These are phyloP conservation scores for Cochlearia excelsa DNA, from an alignment of 345 rosid species.

Conservation along the genomic window DNA sequence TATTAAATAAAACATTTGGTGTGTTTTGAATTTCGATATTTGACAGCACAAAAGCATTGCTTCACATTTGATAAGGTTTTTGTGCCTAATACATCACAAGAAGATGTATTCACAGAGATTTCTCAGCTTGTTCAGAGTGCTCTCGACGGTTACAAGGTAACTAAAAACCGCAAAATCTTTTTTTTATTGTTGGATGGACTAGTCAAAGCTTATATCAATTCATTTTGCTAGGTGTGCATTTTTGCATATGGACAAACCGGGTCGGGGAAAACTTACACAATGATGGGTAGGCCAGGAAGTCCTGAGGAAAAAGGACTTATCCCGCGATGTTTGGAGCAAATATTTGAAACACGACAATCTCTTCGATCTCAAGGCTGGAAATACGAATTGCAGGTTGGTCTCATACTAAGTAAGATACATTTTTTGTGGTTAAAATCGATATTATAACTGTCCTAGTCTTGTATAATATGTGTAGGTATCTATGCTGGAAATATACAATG, in stretches of 20 bases:
- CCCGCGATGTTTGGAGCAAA: slow-evolving; percentile 87
- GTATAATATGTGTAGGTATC: slow-evolving; percentile 59
- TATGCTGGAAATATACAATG: slow-evolving; percentile 96
- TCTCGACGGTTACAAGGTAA: slow-evolving; percentile 97
- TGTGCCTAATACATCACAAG: slow-evolving; percentile 67
- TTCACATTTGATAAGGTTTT: slow-evolving; percentile 90
- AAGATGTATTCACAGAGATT: slow-evolving; percentile 83
- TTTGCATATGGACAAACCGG: slow-evolving; percentile 99
- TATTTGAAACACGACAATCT: slow-evolving; percentile 82
- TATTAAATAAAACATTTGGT: neutral
- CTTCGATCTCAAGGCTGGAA: slow-evolving; percentile 92
- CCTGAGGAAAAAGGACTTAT: slow-evolving; percentile 73
- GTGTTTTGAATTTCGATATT: slow-evolving; percentile 6
- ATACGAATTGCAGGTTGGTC: slow-evolving; percentile 81
- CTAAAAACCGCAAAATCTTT: neutral
- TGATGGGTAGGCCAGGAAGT: slow-evolving; percentile 93
- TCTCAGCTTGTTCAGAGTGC: slow-evolving; percentile 99
- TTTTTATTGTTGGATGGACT: neutral
- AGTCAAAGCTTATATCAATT: slow-evolving; percentile 15
- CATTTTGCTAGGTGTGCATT: slow-evolving; percentile 68
- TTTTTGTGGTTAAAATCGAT: slow-evolving; percentile 1
- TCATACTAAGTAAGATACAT: slow-evolving; percentile 9
- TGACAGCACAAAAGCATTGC: slow-evolving; percentile 76
- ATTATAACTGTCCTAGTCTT: neutral
- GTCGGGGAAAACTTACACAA: slow-evolving; percentile 91